Conservation (phyloP, 176 grass and related monocot genomes). For the Thalia dealbata region DNA sequence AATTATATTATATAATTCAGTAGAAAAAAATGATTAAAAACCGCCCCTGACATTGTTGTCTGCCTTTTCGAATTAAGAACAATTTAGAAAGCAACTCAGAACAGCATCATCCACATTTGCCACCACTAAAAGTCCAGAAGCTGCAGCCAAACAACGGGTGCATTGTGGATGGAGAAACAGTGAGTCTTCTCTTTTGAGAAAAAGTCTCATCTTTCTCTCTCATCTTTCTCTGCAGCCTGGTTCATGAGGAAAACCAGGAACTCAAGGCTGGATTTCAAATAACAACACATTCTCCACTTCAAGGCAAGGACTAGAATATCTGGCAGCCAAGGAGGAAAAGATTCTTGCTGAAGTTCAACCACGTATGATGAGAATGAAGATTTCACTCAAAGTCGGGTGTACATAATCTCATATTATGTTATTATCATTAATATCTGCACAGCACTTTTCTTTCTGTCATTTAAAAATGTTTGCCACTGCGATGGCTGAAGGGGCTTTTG, state of each 20-base stretch:
- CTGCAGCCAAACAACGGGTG: no score
- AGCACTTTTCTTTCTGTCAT: background rate
- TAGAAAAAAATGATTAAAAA: no score
- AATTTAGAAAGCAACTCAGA: no score
- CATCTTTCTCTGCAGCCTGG: no score
- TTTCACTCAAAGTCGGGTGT: constrained; percentile 70
- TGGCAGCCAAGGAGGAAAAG: constrained; percentile 60
- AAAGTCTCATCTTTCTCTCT: no score
- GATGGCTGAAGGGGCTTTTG: background rate
- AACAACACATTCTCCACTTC: background rate
- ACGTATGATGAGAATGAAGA: constrained; percentile 43
- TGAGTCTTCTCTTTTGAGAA: no score
- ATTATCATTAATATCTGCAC: background rate
- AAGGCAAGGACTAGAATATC: constrained; percentile 32
- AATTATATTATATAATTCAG: no score
- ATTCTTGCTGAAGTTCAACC: constrained; percentile 63
- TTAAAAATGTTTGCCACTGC: background rate
- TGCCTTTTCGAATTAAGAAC: no score
- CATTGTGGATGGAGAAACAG: no score
- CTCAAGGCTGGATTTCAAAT: constrained; percentile 25
- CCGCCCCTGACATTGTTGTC: no score
- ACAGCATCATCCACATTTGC: no score
- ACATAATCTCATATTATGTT: background rate
- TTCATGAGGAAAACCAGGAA: constrained; percentile 36
- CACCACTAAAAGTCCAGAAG: no score